Evolutionary conservation across 805 yeast genomes (phyloP), one percentile per base, ranked within the genome.

Genomic region (Nakazawaea ishiwadae): DNA sequence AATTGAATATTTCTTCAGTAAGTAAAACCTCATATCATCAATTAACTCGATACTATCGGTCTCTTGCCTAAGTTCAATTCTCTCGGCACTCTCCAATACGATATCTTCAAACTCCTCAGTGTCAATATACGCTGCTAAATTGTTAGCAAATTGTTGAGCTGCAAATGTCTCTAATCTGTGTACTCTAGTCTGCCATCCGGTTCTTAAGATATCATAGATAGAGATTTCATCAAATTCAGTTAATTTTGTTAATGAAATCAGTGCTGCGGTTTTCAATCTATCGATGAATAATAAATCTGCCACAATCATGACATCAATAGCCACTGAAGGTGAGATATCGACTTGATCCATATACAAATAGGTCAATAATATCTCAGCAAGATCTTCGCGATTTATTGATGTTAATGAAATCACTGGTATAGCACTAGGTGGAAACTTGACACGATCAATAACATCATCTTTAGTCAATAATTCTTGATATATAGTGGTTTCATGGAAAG

Each of bases 1-100:
- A 18, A 65, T 52, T 10, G 55, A 56, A 44, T 59, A 65, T 37
- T 56, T 60, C 51, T 69, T 66, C 10, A 63, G 52, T 35, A 85
- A 57, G 48, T 79, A 81, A 56, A 71, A 85, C 48, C 89, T 65
- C 9, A 85, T 79, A 60, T 84, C 95, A 58, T 84, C 95, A 20
- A 85, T 66, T 49, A 85, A 63, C 51, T 85, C 95, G 53, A 85
- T 81, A 1, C 91, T 81, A 60, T 85, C 95, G 0, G 84, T 81
- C 45, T 79, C 86, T 49, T 85, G 79, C 53, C 93, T 69, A 12
- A 56, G 59, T 16, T 69, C 52, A 37, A 85, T 83, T 50, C 86
- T 62, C 12, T 52, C 48, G 0, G 91, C 82, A 38, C 46, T 50
- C 44, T 70, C 73, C n/a, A 49, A 8, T 5, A 70, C 55, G 14